Conservation (phyloP, 75 land plant genomes). For the Pinus albicaulis region DNA sequence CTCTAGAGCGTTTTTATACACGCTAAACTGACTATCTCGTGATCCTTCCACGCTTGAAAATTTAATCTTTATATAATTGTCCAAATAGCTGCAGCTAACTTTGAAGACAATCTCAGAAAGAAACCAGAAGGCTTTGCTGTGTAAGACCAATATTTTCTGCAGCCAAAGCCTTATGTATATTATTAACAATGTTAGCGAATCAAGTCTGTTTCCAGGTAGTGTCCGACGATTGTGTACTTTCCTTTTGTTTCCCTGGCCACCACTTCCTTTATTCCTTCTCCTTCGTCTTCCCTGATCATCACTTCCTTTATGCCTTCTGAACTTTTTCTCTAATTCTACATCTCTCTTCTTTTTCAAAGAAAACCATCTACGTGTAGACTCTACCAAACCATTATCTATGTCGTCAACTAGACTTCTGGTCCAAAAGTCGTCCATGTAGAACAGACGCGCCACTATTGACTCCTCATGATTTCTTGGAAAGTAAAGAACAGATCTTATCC, state of each 20-base stretch:
- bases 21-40: too few relatives aligned
- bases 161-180: neutral
- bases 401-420: neutral
- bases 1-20: neutral
- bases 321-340: too few relatives aligned
- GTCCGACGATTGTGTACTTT: too few relatives aligned
- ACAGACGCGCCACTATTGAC: neutral
- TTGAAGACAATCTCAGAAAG: neutral
- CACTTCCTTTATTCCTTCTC: too few relatives aligned
- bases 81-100: neutral
- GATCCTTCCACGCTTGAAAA: neutral
- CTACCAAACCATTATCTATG: neutral
- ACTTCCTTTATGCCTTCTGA: neutral
- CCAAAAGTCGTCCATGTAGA: neutral
- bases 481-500: neutral
- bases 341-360: too few relatives aligned
- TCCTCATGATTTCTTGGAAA: neutral
- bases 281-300: too few relatives aligned
- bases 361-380: too few relatives aligned
- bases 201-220: neutral
- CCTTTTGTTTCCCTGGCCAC: too few relatives aligned
- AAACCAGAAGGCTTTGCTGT: conserved; percentile 3
- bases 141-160: neutral
- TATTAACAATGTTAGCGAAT: too few relatives aligned
- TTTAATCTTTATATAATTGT: neutral